phyloP scores from a whole-genome alignment of 2,329 filamentous ascomycete genomes.

The Exophiala mesophila region DNA sequence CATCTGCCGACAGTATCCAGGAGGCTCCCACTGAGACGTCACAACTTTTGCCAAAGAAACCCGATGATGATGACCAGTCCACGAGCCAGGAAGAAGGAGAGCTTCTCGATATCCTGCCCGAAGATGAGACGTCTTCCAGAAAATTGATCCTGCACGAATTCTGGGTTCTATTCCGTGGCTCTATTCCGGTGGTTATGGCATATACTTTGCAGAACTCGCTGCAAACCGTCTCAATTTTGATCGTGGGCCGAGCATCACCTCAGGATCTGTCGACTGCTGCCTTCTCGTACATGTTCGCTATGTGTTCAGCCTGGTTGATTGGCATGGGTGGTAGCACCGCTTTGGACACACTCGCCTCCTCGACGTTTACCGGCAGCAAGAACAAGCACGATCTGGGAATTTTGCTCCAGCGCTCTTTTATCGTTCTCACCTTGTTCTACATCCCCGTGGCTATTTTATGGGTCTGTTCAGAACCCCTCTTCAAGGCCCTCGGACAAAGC shows the following conservation, averaged over 20 bases:
- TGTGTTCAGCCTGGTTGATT: constrained; percentile 83
- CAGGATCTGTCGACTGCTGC: constrained; percentile 76
- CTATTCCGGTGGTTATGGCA: constrained; percentile 73
- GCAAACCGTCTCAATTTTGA: constrained; percentile 74
- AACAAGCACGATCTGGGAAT: constrained; percentile 75
- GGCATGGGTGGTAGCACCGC: constrained; percentile 81
- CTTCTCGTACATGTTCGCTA: constrained; percentile 91
- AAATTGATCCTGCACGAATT: constrained; percentile 54
- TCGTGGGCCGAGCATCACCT: constrained; percentile 73
- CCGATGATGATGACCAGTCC: constrained; percentile 13
- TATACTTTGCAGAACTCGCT: constrained; percentile 83
- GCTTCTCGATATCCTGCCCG: constrained; percentile 23
- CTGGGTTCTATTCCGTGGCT: constrained; percentile 62
- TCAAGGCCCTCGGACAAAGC: constrained; percentile 70
- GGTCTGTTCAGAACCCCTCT: constrained; percentile 69
- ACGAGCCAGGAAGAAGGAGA: constrained; percentile 21
- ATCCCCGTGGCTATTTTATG: constrained; percentile 67
- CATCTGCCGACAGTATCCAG: constrained; percentile 13
- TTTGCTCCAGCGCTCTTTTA: constrained; percentile 68
- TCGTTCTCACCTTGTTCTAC: constrained; percentile 70
- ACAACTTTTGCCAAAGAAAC: constrained; percentile 37
- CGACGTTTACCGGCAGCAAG: constrained; percentile 73
- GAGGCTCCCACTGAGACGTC: constrained; percentile 38
- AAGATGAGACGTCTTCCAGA: constrained; percentile 29
- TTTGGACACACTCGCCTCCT: constrained; percentile 77